These are phyloP conservation scores for Dendrobium huoshanense DNA, from an alignment of 106 monocot species.

Conservation along the genomic window DNA sequence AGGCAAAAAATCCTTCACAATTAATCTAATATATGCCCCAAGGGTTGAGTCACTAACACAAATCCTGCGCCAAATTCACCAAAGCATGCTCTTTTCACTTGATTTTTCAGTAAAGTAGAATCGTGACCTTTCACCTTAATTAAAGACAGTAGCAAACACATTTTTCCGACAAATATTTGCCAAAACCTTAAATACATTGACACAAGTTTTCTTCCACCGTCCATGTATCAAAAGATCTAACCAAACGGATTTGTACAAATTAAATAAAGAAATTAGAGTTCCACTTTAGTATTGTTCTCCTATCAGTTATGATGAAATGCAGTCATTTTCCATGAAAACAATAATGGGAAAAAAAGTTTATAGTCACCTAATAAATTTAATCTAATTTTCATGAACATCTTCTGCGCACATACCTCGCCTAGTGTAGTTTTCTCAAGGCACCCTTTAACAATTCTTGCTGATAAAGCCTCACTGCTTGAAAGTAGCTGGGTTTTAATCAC, in stretches of 20 bases:
- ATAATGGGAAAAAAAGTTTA: not conserved
- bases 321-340: constrained; percentile 1
- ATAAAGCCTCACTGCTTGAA: constrained; percentile 32
- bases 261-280: not conserved
- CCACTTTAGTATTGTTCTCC: not conserved
- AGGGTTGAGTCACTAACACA: no score
- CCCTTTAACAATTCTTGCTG: constrained; percentile 62
- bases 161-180: not conserved
- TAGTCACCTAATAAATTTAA: not conserved
- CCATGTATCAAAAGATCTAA: not conserved
- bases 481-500: constrained; percentile 64
- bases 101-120: no score
- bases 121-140: no score
- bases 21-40: no score
- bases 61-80: no score
- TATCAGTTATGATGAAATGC: not conserved
- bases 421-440: constrained; percentile 77
- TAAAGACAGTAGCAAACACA: not conserved
- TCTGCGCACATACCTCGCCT: constrained; percentile 43
- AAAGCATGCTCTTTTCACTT: no score
- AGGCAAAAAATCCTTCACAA: no score
- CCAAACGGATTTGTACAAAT: not conserved
- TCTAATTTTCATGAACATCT: not conserved
- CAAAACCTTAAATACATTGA: not conserved
- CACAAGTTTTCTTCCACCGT: not conserved